Evolutionary conservation across 768 basidiomycete genomes (phyloP).

Genomic region (Suillus fuscotomentosus): DNA sequence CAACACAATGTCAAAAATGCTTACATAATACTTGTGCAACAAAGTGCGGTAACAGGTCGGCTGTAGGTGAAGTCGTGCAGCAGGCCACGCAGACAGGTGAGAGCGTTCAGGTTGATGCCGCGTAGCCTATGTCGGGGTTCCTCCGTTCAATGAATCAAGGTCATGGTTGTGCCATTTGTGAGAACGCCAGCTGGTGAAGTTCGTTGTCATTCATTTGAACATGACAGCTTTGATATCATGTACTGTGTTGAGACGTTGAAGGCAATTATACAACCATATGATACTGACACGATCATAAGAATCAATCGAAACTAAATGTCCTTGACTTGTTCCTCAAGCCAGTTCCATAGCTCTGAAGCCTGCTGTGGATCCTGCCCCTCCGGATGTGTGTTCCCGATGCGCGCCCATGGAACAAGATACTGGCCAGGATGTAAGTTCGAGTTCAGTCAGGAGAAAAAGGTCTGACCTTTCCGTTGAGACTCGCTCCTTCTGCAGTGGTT

Average conservation of each 20-base stretch:
- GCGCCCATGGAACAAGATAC: conserved; percentile 50
- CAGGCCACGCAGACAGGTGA: too few relatives aligned
- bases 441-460: not conserved
- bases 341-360: conserved; percentile 42
- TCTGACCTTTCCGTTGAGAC: conserved; percentile 45
- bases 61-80: too few relatives aligned
- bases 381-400: conserved; percentile 30
- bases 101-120: too few relatives aligned
- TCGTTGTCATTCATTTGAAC: too few relatives aligned
- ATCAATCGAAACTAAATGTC: conserved; percentile 8
- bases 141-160: too few relatives aligned
- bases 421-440: conserved; percentile 12
- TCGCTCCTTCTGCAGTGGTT: conserved; percentile 38
- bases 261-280: not conserved
- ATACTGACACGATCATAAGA: not conserved
- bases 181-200: too few relatives aligned
- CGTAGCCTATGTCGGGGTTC: too few relatives aligned
- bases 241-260: not conserved
- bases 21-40: too few relatives aligned
- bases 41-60: too few relatives aligned
- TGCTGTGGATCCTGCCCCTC: conserved; percentile 34
- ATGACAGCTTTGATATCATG: too few relatives aligned
- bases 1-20: too few relatives aligned
- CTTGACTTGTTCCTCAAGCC: conserved; percentile 45
- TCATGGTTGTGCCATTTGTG: too few relatives aligned